Evolutionary conservation across 2,329 filamentous ascomycete genomes (phyloP), one percentile per base, ranked within the genome.

Genomic region (Ambrosiella cleistominuta): DNA sequence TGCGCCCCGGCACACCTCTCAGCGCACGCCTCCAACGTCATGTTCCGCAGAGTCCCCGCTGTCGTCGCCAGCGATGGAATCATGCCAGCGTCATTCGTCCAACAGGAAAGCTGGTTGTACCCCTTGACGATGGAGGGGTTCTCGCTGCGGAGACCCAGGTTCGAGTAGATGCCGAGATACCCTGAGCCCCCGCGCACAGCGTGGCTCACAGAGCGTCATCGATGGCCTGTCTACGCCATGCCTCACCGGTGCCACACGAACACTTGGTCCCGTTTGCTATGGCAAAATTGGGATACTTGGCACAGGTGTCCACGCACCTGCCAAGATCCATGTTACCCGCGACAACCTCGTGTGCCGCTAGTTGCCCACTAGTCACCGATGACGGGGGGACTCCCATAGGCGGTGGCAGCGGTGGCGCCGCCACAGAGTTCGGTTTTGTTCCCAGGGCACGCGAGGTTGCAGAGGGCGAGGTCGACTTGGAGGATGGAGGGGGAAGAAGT

Each of bases 81-180:
- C 1, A 36, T 3, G 19, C 3, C 40, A 11, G 17, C 17, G 13
- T 45, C 27, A 35, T 60, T 54, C 6, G 54, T 60, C 59, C 59
- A 58, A 35, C 59, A 60, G 7, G 50, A 51, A 36, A 60, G 44
- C n/a, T 8, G 27, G 39, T 60, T 60, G 45, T 60, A 60, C 27
- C 59, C 59, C 7, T 37, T 15, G 35, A 60, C 45, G 7, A 27
- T 17, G 0, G 56, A 9, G 6, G 59, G 59, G 12, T 60, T 60
- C 27, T 49, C 8, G 19, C 11, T 27, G 19, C 59, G 50, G 27
- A 52, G 19, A 6, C 35, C 56, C 13, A 55, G 52, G 27, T 42
- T 55, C 19, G 50, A 38, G 45, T 60, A 60, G 15, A 60, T 39
- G 36, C 56, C 57, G 5, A 58, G 8, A 35, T 60, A 49, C 36